Conservation (phyloP, 2,329 filamentous ascomycete species). For the Chrysoporthe deuterocubensis region DNA sequence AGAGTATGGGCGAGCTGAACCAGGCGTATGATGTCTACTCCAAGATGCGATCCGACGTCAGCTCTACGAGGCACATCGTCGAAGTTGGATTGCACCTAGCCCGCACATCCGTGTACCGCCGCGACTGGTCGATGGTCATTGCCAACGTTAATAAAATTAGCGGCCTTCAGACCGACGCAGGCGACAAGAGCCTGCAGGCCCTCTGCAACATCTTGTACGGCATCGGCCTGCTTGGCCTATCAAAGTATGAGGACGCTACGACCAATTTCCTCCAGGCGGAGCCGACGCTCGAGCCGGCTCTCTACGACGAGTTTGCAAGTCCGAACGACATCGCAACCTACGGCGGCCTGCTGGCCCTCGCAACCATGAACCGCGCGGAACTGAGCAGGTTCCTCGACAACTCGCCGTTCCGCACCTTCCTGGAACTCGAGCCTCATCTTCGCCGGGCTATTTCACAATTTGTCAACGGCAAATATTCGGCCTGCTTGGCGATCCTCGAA, state of each 20-base stretch:
- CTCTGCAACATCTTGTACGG: slow-evolving; percentile 58
- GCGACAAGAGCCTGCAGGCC: slow-evolving; percentile 51
- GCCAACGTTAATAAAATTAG: slow-evolving; percentile 66
- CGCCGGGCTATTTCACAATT: slow-evolving; percentile 89
- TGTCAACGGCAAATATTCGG: slow-evolving; percentile 86
- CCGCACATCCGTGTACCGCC: slow-evolving; percentile 73
- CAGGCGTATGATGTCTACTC: slow-evolving; percentile 77
- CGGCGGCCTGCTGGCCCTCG: slow-evolving; percentile 85
- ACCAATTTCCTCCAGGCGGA: slow-evolving; percentile 70
- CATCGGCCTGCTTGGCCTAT: slow-evolving; percentile 52
- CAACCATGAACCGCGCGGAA: slow-evolving; percentile 81
- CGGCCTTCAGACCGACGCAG: slow-evolving; percentile 50
- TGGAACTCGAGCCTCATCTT: slow-evolving; percentile 93
- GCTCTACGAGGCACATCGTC: slow-evolving; percentile 78
- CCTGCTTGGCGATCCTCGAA: slow-evolving; percentile 81
- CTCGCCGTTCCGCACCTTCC: slow-evolving; percentile 77
- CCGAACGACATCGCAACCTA: slow-evolving; percentile 92
- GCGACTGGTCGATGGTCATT: slow-evolving; percentile 74
- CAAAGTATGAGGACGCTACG: slow-evolving; percentile 66
- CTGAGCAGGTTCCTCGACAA: slow-evolving; percentile 80
- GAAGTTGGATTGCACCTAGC: slow-evolving; percentile 82
- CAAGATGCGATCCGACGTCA: slow-evolving; percentile 90
- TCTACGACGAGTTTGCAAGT: slow-evolving; percentile 73
- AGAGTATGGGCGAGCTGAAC: slow-evolving; percentile 74
- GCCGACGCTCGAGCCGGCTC: slow-evolving; percentile 49